A percentile compares a stretch with the other conserved stretches of the same genome.
These are phyloP conservation scores for Theobroma grandiflorum DNA, from an alignment of 441 rosid genomes.

Conservation along the genomic window DNA sequence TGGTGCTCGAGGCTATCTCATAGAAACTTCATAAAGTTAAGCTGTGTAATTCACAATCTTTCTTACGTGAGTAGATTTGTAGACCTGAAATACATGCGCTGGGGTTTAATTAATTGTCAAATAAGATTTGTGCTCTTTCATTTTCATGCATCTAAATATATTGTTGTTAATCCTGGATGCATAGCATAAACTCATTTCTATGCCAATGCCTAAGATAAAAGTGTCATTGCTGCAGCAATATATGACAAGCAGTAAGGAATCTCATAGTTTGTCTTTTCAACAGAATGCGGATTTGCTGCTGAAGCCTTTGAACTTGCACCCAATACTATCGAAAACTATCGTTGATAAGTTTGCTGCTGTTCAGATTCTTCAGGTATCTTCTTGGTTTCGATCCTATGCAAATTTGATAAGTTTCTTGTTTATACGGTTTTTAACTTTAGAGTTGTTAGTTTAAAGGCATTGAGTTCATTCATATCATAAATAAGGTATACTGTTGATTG, in stretches of 20 bases:
- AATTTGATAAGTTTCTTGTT: conserved; percentile 18
- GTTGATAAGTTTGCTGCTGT: conserved; percentile 88
- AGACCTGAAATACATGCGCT: neutral
- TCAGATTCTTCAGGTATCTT: conserved; percentile 84
- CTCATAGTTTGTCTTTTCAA: conserved; percentile 27
- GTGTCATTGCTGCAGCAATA: neutral
- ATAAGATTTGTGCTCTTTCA: neutral
- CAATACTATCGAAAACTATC: conserved; percentile 63
- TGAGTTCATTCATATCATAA: neutral
- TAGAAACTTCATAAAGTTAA: conserved; percentile 2
- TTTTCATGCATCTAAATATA: neutral
- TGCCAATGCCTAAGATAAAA: neutral
- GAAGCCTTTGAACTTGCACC: conserved; percentile 65
- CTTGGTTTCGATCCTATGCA: conserved; percentile 18
- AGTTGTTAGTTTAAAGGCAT: neutral
- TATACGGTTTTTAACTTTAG: neutral
- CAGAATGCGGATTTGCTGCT: conserved; percentile 74
- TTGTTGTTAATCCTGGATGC: neutral
- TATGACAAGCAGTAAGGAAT: conserved; percentile 5
- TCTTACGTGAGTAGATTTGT: neutral
- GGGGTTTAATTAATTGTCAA: neutral
- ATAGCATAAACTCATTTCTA: neutral
- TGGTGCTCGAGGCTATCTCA: conserved; percentile 23
- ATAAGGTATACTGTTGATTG: neutral
- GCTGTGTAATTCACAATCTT: neutral